Evolutionary conservation across 805 yeast genomes (phyloP), one percentile per base, ranked within the genome.

Genomic region (Spathaspora sp.): DNA sequence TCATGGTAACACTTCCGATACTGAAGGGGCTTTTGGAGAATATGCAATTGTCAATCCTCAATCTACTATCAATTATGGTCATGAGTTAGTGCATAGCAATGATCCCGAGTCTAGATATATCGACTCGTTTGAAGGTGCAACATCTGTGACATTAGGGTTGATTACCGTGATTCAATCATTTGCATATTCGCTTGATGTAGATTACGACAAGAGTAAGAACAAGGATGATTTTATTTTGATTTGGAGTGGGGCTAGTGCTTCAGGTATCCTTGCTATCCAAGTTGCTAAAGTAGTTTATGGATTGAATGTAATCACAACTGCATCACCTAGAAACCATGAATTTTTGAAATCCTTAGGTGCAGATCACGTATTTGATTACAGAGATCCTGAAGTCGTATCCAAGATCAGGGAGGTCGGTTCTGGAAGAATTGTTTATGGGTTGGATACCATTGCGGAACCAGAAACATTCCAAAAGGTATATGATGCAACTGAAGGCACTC

Each of bases 21-120:
- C 64, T 2, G 73, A 71, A 49, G 92, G 92, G 49, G 80, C 81
- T 1, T 86, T 84, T 63, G 80, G 83, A 38, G 81, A 85, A 52
- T 80, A 82, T 57, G 73, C 71, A 26, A 60, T 70, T 23, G 73
- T 65, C 44, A 73, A 60, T 56, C 79, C 69, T 48, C 65, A 52
- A 46, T 55, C 60, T 29, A 57, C 75, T 26, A 54, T 77, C 52
- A 75, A 74, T 48, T 69, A 66, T 54, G n/a, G 45, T 14, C n/a
- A 26, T 14, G 42, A 17, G 35, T 44, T 38, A 9, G 16, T 12
- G 14, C 38, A 28, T 20, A 19, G 17, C 12, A n/a, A 7, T 14
- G 16, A 49, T 55, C 58, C 49, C 49, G 56, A 50, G 48, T 64
- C 82, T 19, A 67, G 64, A 39, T 69, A 84, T 12, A 48, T 51